Percentiles rank a stretch among this genome's conserved stretches.
These are phyloP conservation scores for Fusarium citri DNA, from an alignment of 2,329 filamentous ascomycete species.

Conservation along the genomic window DNA sequence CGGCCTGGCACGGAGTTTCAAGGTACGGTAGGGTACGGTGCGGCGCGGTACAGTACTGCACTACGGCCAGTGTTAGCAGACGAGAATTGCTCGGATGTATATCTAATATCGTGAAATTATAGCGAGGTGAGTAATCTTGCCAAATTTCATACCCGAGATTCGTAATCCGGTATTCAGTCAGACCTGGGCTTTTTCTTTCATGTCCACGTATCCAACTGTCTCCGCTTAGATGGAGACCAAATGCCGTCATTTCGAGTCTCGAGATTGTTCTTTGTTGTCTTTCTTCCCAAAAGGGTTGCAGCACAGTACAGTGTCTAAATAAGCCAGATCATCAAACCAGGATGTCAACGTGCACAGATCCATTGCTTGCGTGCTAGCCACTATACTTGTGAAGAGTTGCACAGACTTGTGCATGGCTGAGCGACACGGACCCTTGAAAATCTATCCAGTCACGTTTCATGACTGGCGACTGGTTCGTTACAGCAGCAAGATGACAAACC, in stretches of 20 bases:
- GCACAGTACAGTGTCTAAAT: constrained; percentile 3
- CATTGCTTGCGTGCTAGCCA: constrained; percentile 10
- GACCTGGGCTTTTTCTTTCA: background rate
- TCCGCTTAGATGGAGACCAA: constrained; percentile 16
- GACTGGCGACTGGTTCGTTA: constrained; percentile 25
- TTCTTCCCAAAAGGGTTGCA: constrained; percentile 23
- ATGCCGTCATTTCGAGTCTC: constrained; percentile 25
- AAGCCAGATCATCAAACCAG: constrained; percentile 5
- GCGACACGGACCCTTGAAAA: constrained; percentile 24
- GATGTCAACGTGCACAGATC: constrained; percentile 25
- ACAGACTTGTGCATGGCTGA: constrained; percentile 33
- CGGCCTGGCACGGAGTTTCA: constrained; percentile 5
- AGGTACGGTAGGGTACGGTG: background rate
- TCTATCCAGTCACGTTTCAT: constrained; percentile 26
- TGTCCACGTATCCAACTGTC: constrained; percentile 15
- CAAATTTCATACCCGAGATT: constrained; percentile 28
- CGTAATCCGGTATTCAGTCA: constrained; percentile 18
- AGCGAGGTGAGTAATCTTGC: constrained; percentile 24
- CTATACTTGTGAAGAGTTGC: constrained; percentile 23
- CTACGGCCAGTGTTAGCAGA: background rate
- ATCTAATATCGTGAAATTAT: background rate
- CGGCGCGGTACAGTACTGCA: background rate
- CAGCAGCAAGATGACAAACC: constrained; percentile 4
- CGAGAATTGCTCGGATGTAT: background rate
- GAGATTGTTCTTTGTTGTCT: constrained; percentile 34